A percentile compares a stretch with the other conserved stretches of the same genome.
Evolutionary conservation across 768 basidiomycete genomes (phyloP).

Genomic region (Hydnomerulius pinastri): DNA sequence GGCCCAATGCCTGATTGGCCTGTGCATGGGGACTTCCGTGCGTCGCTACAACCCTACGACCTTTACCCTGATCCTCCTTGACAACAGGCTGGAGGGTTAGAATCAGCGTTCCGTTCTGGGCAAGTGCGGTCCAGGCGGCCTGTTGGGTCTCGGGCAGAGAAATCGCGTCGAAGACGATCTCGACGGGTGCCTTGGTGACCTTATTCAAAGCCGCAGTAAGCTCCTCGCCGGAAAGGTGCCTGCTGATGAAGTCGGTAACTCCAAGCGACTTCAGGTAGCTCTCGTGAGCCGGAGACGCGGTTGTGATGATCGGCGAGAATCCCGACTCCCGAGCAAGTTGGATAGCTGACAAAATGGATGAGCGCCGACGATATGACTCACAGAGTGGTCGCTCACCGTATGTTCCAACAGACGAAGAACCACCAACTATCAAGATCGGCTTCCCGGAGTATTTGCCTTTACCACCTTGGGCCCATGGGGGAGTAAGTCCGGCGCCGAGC

Average conservation of each 20-base stretch:
- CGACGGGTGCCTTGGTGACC: constrained; percentile 22
- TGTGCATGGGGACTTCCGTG: constrained; percentile 25
- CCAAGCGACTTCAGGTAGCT: constrained; percentile 37
- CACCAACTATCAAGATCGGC: constrained; percentile 51
- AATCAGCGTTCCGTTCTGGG: constrained; percentile 34
- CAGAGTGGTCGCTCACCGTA: constrained; percentile 34
- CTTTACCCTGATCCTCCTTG: constrained; percentile 21
- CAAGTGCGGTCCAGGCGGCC: constrained; percentile 33
- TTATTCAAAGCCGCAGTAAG: constrained; percentile 23
- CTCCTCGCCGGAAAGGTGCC: constrained; percentile 17
- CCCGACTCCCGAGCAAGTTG: constrained; percentile 44
- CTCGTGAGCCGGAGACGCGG: constrained; percentile 34
- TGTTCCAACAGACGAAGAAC: constrained; percentile 50
- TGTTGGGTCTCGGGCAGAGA: constrained; percentile 36
- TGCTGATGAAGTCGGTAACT: constrained; percentile 42
- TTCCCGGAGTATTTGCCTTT: constrained; percentile 39
- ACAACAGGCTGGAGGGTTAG: constrained; percentile 25
- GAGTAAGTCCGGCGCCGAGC: constrained; percentile 40
- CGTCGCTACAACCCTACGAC: constrained; percentile 21
- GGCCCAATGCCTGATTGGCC: constrained; percentile 18
- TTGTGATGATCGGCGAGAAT: constrained; percentile 44
- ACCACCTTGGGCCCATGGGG: constrained; percentile 36
- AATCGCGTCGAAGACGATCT: constrained; percentile 34
- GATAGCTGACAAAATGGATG: constrained; percentile 25
- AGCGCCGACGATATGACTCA: background rate